Evolutionary conservation across 1,284 basidiomycete species (phyloP), one percentile per base, ranked within the genome.

Genomic region (Trichosporon coremiiforme): DNA sequence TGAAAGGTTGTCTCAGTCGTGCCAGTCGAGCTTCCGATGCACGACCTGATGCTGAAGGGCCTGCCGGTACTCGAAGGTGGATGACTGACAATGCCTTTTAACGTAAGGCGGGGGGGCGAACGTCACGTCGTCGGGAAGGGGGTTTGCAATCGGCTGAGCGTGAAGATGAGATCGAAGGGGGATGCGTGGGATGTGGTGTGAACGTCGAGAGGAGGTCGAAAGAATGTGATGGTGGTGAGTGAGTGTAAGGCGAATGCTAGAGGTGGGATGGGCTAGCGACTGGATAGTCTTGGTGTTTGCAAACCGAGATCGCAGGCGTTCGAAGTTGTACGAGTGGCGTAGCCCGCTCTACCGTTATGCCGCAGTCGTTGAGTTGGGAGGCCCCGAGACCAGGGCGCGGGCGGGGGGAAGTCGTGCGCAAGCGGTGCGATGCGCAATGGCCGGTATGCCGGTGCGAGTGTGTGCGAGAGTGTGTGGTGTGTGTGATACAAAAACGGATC

Each of bases 321-420:
- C 57, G 57, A 60, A 33, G 57, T 13, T 60, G 57, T 31, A 60
- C 57, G 29, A 17, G 57, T 60, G 57, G 31, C 57, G 57, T 60
- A 60, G 29, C 29, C 20, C 47, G 47, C 47, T 20, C n/a, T 53
- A 53, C 47, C 47, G 47, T 53, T 53, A 22, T 53, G 9, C 47
- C 47, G 47, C 22, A 22, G 47, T 53, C 47, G 47, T 53, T 22
- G 8, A 53, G 41, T 53, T 53, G 5, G 9, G 20, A 53, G 47
- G 47, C 47, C 22, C 47, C 20, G 47, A 53, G 47, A 53, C 47
- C 47, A 53, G 47, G 47, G 47, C 47, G 47, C 47, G 20, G 8
- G 20, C 2, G n/a, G n/a, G n/a, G n/a, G 20, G 20, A 22, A 22
- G 47, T 53, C 20, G 47, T 53, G 47, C 47, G 47, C 47, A 20